A percentile compares a stretch with the other conserved stretches of the same genome.
These are phyloP conservation scores for Clonostachys chloroleuca DNA, from an alignment of 2,329 filamentous ascomycete genomes.

Conservation along the genomic window DNA sequence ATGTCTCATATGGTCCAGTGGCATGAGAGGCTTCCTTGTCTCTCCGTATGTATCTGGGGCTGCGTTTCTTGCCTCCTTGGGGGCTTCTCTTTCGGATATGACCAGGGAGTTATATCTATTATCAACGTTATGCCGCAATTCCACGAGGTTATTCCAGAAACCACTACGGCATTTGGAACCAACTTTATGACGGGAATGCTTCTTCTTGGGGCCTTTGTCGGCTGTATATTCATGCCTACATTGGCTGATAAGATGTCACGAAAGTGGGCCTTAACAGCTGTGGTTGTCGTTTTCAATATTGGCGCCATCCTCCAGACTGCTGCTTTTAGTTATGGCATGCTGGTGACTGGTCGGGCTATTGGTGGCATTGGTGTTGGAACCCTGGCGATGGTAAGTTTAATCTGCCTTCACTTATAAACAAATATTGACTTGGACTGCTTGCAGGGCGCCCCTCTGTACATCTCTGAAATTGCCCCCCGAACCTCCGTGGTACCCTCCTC, in stretches of 20 bases:
- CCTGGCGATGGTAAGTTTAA: constrained; percentile 11
- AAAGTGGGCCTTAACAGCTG: not conserved
- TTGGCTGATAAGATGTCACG: not conserved
- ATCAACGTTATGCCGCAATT: constrained; percentile 21
- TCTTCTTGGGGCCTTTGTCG: constrained; percentile 32
- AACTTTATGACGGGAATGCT: constrained; percentile 42
- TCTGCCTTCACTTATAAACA: no score
- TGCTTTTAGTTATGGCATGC: constrained; percentile 31
- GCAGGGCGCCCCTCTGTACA: constrained; percentile 31
- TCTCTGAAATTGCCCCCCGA: constrained; percentile 42
- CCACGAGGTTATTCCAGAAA: constrained; percentile 17
- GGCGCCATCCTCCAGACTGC: not conserved
- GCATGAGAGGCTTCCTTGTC: no score
- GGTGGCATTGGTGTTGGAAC: constrained; percentile 37
- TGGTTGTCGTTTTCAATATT: not conserved
- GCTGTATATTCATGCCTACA: not conserved
- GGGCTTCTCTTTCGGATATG: not conserved
- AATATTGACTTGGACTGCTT: not conserved
- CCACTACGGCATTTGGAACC: constrained; percentile 24
- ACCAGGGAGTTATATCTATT: constrained; percentile 28
- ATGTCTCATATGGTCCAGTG: no score
- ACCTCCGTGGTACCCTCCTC: constrained; percentile 39
- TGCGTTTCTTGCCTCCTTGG: no score
- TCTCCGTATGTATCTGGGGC: no score
- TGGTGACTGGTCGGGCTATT: constrained; percentile 33